These are phyloP conservation scores for Patellifolia procumbens DNA, from an alignment of 179 eudicot species.

Conservation along the genomic window DNA sequence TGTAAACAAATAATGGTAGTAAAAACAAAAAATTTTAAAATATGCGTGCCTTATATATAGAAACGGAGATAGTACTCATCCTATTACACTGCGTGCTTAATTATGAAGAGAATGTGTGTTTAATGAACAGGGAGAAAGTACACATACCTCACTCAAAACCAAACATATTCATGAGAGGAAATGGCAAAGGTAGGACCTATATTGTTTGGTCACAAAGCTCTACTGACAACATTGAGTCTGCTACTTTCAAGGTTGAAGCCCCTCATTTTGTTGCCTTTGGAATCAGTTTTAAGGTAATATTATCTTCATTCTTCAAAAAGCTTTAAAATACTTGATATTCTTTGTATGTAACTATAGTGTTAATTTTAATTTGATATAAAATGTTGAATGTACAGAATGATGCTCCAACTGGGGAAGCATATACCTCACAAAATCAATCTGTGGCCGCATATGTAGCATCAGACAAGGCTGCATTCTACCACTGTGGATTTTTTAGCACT, in stretches of 20 bases:
- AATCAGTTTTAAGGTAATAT: slow-evolving; percentile 66
- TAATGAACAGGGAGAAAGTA: slow-evolving; percentile 67
- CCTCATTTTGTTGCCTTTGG: slow-evolving; percentile 73
- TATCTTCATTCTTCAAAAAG: neutral
- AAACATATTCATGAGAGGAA: slow-evolving; percentile 75
- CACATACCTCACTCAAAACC: slow-evolving; percentile 62
- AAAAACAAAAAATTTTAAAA: too few species aligned
- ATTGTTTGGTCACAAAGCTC: slow-evolving; percentile 74
- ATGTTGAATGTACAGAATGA: slow-evolving; percentile 46
- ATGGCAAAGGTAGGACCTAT: slow-evolving; percentile 58
- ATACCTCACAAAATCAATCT: slow-evolving; percentile 46
- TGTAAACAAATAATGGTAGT: too few species aligned
- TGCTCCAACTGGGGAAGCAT: slow-evolving; percentile 60
- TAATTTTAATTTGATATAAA: neutral
- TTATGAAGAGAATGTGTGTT: neutral
- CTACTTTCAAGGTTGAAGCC: slow-evolving; percentile 77
- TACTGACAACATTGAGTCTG: slow-evolving; percentile 53
- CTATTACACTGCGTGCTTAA: neutral
- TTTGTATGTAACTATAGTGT: neutral
- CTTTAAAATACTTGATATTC: too few species aligned
- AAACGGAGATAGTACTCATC: too few species aligned
- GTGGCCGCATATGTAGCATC: slow-evolving; percentile 47
- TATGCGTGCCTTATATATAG: too few species aligned
- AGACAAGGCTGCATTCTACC: slow-evolving; percentile 47
- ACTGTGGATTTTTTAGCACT: slow-evolving; percentile 51